Base-by-base conservation (phyloP, 805 yeast genomes). In the Starmerella kuoi region DNA sequence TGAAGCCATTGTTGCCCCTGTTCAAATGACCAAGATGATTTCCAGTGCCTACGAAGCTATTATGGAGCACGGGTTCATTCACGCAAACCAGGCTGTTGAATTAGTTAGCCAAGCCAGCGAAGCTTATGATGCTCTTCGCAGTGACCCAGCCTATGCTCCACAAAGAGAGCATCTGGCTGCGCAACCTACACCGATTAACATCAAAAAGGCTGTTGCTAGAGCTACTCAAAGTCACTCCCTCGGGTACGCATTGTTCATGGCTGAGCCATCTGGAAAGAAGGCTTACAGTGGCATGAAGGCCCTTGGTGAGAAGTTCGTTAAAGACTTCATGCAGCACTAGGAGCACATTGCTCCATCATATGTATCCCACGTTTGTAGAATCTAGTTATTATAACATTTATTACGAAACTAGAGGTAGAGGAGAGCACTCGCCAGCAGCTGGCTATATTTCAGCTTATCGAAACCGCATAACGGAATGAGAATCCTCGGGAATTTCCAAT, bases 1-100 rank as follows among this genome's bases (percentile, higher is more conserved):
- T 24, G 43, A 46, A 26, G 50, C 50, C n/a, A 28, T 46, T n/a
- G 25, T 46, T 28, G 47, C 50, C 19, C 50, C 50, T 14, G 34
- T 31, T 3, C 34, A 38, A 35, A 46, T 46, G 50, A 46, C 50
- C 17, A 34, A 32, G 3, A 9, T 38, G 32, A 33, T 44, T 18
- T 34, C 40, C 12, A 31, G 24, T 15, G 51, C 48, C 18, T 42
- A 37, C 26, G 33, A 37, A 5, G 48, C 40, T 20, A 35, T 47
- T 37, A 19, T 37, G 44, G 27, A 41, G 31, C 45, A 39, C 36
- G 51, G 51, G 2, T 44, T 23, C 46, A 41, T 47, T 28, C 48
- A 40, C 34, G 40, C 47, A 2, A 31, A 42, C 3, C 25, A 34
- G 23, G 51, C 46, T 12, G 40, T 27, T 18, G 21, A 40, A 24